A percentile compares a stretch with the other conserved stretches of the same genome.
phyloP scores from a whole-genome alignment of 2,329 filamentous ascomycete species.

The Albophoma yamanashiensis region DNA sequence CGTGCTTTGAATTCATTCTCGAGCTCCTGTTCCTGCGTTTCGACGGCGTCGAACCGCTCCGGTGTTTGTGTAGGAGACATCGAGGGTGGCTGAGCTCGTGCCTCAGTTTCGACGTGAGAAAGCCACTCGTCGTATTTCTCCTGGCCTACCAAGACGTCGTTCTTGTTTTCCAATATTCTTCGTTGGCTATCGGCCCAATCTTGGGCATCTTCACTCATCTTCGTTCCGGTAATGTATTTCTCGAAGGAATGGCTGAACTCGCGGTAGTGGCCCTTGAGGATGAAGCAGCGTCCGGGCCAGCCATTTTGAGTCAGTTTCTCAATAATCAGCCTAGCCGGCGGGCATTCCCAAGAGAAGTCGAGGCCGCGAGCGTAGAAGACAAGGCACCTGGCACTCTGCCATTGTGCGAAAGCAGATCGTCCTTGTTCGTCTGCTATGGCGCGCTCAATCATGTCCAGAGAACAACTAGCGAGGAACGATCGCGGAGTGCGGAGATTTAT shows the following conservation, averaged over 20 bases:
- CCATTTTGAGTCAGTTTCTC: conserved; percentile 33
- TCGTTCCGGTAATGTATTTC: conserved; percentile 34
- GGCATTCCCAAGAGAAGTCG: conserved; percentile 40
- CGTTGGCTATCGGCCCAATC: conserved; percentile 23
- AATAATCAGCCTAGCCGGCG: conserved; percentile 32
- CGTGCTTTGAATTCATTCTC: conserved; percentile 36
- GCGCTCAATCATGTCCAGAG: conserved; percentile 39
- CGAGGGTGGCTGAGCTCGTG: conserved; percentile 24
- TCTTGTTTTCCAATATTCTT: conserved; percentile 6
- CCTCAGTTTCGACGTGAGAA: conserved; percentile 29
- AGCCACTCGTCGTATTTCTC: conserved; percentile 35
- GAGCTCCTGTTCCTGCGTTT: conserved; percentile 35
- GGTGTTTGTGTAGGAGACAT: conserved; percentile 24
- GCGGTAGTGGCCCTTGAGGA: conserved; percentile 44
- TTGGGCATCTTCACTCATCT: conserved; percentile 28
- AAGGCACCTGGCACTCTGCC: conserved; percentile 34
- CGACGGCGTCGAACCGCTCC: conserved; percentile 29
- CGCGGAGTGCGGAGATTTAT: conserved; percentile 40
- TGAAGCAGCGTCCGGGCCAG: conserved; percentile 41
- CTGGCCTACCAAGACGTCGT: conserved; percentile 17
- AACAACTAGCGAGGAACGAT: conserved; percentile 35
- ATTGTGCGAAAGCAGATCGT: conserved; percentile 33
- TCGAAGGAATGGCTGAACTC: conserved; percentile 44
- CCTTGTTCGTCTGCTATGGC: conserved; percentile 38
- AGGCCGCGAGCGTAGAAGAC: conserved; percentile 42